phyloP scores from a whole-genome alignment of 176 grass and related monocot genomes.

The Raddia distichophylla region DNA sequence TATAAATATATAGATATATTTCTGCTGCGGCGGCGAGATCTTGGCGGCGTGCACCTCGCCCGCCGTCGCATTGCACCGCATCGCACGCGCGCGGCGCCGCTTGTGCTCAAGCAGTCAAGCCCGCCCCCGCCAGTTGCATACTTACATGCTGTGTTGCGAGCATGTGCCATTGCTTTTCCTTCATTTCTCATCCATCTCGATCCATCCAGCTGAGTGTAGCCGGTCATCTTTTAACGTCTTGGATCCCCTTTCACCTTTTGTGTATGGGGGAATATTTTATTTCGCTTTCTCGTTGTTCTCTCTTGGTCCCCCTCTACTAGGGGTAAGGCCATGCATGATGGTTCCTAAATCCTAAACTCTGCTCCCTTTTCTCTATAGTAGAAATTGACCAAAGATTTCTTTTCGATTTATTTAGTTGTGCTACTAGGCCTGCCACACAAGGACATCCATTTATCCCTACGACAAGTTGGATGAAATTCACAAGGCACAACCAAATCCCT shows the following conservation, averaged over 20 bases:
- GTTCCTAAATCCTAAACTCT: constrained; percentile 42
- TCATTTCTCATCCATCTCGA: no score
- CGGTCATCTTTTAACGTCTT: not conserved
- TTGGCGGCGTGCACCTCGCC: not conserved
- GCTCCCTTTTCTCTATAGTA: constrained; percentile 13
- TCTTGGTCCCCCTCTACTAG: constrained; percentile 39
- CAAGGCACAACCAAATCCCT: not conserved
- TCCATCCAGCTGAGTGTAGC: not conserved
- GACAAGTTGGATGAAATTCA: not conserved
- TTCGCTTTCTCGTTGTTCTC: constrained; percentile 11
- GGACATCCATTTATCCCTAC: not conserved
- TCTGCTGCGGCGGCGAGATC: constrained; percentile 6
- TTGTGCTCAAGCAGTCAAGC: no score
- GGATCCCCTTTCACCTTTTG: not conserved
- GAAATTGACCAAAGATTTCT: constrained; percentile 45
- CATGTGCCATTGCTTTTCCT: not conserved
- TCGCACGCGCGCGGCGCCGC: not conserved
- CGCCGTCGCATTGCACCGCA: not conserved
- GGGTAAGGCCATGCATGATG: constrained; percentile 17
- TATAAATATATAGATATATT: constrained; percentile 15
- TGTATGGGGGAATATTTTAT: not conserved
- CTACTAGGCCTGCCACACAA: constrained; percentile 29
- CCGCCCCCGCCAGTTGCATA: not conserved
- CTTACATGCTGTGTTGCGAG: not conserved
- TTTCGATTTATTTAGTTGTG: constrained; percentile 1